Evolutionary conservation across 2,329 filamentous ascomycete genomes (phyloP), one percentile per base, ranked within the genome.

Genomic region (Pestalotiopsis sp.): DNA sequence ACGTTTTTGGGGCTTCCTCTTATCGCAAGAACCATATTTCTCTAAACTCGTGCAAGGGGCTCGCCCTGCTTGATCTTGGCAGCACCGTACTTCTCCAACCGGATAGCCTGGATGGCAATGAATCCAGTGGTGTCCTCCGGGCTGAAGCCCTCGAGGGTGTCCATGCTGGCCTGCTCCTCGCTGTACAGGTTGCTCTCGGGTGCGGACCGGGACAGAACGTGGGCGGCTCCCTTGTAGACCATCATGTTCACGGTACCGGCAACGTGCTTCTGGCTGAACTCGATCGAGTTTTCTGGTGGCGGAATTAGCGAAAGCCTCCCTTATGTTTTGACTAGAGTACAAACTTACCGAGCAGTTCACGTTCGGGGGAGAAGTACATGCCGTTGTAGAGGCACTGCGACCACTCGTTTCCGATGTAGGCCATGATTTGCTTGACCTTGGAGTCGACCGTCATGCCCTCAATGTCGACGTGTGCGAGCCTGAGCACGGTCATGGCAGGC

Each of bases 21-120:
- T 59, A 14, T 60, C 31, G 57, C 25, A 9, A n/a, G 57, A 60
- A 27, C 57, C 23, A 27, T n/a, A 20, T 23, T n/a, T n/a, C 45
- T 69, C 57, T 17, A 40, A 36, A 36, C 31, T 63, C 36, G 25
- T 56, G 67, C 27, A 2, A 75, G 89, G 73, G 69, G 85, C 80
- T 82, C 71, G 70, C 81, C 82, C 17, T 78, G 72, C 75, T 80
- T 78, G 68, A 78, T 79, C 79, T 82, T 82, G 67, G 77, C 75
- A 2, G 76, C 73, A 62, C 84, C 83, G 69, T 83, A 86, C 80
- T 87, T 91, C 81, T 89, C 83, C 64, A 92, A 81, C 59, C 88
- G 84, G 72, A 92, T 92, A 72, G 88, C 88, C 76, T 95, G 86
- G 74, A 94, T 90, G 66, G 85, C 86, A 76, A 95, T 90, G 77